These are phyloP conservation scores for Aspergillus udagawae DNA, from an alignment of 2,329 filamentous ascomycete species.

Conservation along the genomic window DNA sequence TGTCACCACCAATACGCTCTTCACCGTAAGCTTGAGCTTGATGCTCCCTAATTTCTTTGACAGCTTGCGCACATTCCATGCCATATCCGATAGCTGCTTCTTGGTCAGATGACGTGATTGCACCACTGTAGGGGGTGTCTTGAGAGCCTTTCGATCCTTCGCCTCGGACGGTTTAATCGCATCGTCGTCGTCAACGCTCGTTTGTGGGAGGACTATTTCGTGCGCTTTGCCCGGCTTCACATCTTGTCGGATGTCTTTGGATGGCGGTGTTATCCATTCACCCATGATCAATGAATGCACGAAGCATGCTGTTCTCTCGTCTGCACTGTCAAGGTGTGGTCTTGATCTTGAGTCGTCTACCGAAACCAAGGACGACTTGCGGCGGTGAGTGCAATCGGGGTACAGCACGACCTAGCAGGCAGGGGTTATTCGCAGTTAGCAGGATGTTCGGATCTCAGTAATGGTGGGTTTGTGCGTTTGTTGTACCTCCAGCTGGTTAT, in stretches of 20 bases:
- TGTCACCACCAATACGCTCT: conserved; percentile 79
- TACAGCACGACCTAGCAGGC: conserved; percentile 53
- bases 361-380: conserved; percentile 57
- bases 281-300: conserved; percentile 55
- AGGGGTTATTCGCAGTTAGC: conserved; percentile 1
- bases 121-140: conserved; percentile 37
- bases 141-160: conserved; percentile 14
- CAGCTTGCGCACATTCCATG: conserved; percentile 87
- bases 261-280: conserved; percentile 25
- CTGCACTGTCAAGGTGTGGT: conserved; percentile 31
- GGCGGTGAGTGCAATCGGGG: conserved; percentile 49
- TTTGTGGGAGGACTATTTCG: neutral
- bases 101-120: conserved; percentile 82
- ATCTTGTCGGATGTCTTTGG: conserved; percentile 5
- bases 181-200: neutral
- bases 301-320: conserved; percentile 53
- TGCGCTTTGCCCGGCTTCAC: neutral
- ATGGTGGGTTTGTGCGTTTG: neutral
- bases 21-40: conserved; percentile 74
- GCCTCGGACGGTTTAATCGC: neutral
- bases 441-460: neutral
- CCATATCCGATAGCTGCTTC: conserved; percentile 94
- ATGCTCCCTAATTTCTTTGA: conserved; percentile 82
- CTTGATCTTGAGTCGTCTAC: conserved; percentile 38
- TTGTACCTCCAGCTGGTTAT: conserved; percentile 35